phyloP scores from a whole-genome alignment of 306 rosid genomes.

The Medicago ruthenica region DNA sequence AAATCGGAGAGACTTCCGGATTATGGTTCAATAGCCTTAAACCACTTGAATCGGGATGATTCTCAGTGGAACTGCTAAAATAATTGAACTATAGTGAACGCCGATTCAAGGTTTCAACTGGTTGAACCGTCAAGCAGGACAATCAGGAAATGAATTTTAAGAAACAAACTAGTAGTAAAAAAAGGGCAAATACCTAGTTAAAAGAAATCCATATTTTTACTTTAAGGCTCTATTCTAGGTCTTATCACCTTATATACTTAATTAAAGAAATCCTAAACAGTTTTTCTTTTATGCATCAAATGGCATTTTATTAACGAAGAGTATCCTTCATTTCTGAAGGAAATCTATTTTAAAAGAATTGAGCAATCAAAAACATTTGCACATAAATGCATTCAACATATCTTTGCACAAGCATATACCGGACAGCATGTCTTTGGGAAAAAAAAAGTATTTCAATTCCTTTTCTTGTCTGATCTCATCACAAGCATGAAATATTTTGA shows the following conservation, averaged over 20 bases:
- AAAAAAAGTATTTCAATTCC: not conserved
- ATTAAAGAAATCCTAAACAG: slow-evolving; percentile 2
- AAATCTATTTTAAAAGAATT: not conserved
- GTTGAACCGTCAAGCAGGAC: not conserved
- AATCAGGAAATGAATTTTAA: not conserved
- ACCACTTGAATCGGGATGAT: not conserved
- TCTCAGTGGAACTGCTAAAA: not conserved
- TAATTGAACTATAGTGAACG: not conserved
- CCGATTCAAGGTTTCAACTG: not conserved
- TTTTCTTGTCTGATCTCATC: slow-evolving; percentile 22
- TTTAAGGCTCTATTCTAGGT: slow-evolving; percentile 18
- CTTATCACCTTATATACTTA: slow-evolving; percentile 15
- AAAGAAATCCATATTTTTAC: not conserved
- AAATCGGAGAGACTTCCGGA: not conserved
- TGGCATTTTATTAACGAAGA: not conserved
- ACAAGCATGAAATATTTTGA: not conserved
- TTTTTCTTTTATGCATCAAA: not conserved
- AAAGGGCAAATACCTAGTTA: not conserved
- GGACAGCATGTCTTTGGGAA: not conserved
- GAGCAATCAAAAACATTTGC: slow-evolving; percentile 8
- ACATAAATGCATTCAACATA: not conserved
- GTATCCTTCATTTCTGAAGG: not conserved
- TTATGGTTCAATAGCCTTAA: not conserved
- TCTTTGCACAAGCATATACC: not conserved
- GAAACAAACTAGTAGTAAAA: slow-evolving; percentile 34